A percentile compares a stretch with the other conserved stretches of the same genome.
Evolutionary conservation across 1,284 basidiomycete species (phyloP).

Genomic region (Leccinum variabile): DNA sequence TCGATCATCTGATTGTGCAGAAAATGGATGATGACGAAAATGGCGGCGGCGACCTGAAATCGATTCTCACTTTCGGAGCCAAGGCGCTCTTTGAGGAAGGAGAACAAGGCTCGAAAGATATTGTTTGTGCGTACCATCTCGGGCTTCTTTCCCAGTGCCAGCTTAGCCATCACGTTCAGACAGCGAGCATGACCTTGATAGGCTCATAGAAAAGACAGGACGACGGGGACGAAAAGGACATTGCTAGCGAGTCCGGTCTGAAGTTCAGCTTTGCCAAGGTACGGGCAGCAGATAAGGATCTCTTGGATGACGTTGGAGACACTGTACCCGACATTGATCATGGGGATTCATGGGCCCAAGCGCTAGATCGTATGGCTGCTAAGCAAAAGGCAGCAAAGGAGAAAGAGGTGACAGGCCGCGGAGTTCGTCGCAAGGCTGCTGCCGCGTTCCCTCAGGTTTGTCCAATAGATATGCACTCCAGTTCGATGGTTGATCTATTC

Average conservation of each 20-base stretch:
- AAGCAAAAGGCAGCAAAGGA: slow-evolving; percentile 47
- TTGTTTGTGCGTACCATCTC: slow-evolving; percentile 56
- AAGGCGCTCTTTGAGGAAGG: slow-evolving; percentile 73
- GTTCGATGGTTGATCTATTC: slow-evolving; percentile 8
- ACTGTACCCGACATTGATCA: slow-evolving; percentile 46
- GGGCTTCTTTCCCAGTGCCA: slow-evolving; percentile 51
- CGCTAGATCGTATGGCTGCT: slow-evolving; percentile 62
- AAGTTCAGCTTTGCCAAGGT: slow-evolving; percentile 85
- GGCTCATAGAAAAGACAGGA: slow-evolving; percentile 77
- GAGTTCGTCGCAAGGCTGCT: slow-evolving; percentile 68
- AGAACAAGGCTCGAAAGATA: slow-evolving; percentile 55
- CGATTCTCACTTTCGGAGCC: slow-evolving; percentile 82
- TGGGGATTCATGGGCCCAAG: slow-evolving; percentile 76
- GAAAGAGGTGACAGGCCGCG: slow-evolving; percentile 63
- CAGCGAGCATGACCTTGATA: slow-evolving; percentile 76
- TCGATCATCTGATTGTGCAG: slow-evolving; percentile 92
- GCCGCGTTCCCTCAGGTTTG: slow-evolving; percentile 53
- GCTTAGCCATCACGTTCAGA: slow-evolving; percentile 56
- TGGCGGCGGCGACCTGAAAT: slow-evolving; percentile 70
- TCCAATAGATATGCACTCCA: slow-evolving; percentile 1
- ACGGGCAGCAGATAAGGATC: slow-evolving; percentile 78
- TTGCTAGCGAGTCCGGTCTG: slow-evolving; percentile 44
- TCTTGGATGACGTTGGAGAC: slow-evolving; percentile 65
- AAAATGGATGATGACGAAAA: slow-evolving; percentile 85
- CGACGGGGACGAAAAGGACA: slow-evolving; percentile 60